A percentile compares a stretch with the other conserved stretches of the same genome.
These are phyloP conservation scores for Sapria himalayana DNA, from an alignment of 345 rosid species.

Conservation along the genomic window DNA sequence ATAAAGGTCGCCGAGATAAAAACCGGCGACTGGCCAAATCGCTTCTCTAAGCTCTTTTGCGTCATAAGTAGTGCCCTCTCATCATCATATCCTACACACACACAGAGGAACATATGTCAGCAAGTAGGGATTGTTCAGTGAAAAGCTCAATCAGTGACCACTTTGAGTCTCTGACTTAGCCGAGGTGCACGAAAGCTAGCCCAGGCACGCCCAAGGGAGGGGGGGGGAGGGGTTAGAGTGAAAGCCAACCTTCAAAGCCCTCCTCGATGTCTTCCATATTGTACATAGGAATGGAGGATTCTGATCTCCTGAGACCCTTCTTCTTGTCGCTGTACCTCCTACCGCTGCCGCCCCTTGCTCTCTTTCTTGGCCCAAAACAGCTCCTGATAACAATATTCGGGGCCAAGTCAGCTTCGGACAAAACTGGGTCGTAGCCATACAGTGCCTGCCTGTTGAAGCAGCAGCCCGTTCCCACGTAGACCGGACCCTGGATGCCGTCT, in stretches of 20 bases:
- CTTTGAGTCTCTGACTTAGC: neutral
- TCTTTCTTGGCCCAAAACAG: conserved; percentile 70
- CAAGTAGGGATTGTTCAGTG: neutral
- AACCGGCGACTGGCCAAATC: conserved; percentile 23
- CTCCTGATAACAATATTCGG: conserved; percentile 89
- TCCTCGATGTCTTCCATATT: conserved; percentile 11
- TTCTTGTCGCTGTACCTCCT: conserved; percentile 11
- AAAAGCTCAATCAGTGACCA: neutral
- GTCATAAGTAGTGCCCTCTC: conserved; percentile 23
- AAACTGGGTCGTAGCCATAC: conserved; percentile 89
- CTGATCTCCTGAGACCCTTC: conserved; percentile 7
- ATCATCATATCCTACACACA: conserved; percentile 19
- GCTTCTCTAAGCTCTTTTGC: conserved; percentile 22
- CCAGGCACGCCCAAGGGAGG: neutral
- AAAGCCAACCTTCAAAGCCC: conserved; percentile 8
- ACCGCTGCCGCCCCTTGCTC: too few relatives aligned
- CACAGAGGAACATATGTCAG: neutral
- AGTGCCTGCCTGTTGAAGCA: conserved; percentile 83
- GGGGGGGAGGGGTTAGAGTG: neutral
- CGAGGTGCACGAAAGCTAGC: neutral
- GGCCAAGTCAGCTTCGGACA: conserved; percentile 96
- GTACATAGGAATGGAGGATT: conserved; percentile 10
- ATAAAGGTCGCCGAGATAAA: conserved; percentile 21
- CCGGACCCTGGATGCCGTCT: conserved; percentile 93
- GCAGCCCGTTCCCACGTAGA: conserved; percentile 91